Evolutionary conservation across 2,329 filamentous ascomycete species (phyloP).

Genomic region (Ophiostoma quercus): DNA sequence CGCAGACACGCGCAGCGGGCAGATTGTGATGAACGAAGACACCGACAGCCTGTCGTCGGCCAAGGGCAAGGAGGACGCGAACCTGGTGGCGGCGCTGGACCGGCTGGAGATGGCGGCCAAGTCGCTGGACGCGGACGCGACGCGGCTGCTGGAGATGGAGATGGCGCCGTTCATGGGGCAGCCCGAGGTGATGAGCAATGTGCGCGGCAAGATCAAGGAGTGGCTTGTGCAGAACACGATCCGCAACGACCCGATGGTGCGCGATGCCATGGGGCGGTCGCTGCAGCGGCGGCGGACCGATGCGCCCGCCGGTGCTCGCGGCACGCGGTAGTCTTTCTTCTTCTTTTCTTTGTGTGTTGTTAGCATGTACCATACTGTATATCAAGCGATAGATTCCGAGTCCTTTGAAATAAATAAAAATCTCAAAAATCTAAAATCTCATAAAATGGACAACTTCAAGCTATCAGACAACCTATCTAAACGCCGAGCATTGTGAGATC

Average conservation of each 20-base stretch:
- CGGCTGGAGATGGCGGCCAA: conserved; percentile 57
- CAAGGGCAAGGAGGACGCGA: conserved; percentile 41
- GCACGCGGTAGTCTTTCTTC: conserved; percentile 38
- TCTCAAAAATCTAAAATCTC: not conserved
- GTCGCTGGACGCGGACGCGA: conserved; percentile 63
- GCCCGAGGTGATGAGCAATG: conserved; percentile 53
- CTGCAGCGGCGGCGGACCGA: conserved; percentile 58
- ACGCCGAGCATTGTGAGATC: not conserved
- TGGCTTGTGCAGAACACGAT: conserved; percentile 87
- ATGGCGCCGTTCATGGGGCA: conserved; percentile 77
- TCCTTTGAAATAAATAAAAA: not conserved
- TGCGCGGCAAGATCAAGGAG: conserved; percentile 71
- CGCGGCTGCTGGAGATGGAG: conserved; percentile 68
- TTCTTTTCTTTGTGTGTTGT: not conserved
- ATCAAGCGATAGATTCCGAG: not conserved
- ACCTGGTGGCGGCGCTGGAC: conserved; percentile 56
- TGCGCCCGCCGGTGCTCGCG: conserved; percentile 57
- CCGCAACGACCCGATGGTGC: conserved; percentile 71
- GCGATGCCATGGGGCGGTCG: conserved; percentile 67
- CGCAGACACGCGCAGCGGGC: conserved; percentile 34
- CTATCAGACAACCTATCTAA: not conserved
- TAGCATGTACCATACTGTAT: not conserved
- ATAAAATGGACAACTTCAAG: not conserved
- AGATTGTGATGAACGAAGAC: conserved; percentile 32
- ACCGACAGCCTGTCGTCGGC: conserved; percentile 30